Evolutionary conservation across 129 eudicot species (phyloP).

Genomic region (Chrysanthemum makinoi): DNA sequence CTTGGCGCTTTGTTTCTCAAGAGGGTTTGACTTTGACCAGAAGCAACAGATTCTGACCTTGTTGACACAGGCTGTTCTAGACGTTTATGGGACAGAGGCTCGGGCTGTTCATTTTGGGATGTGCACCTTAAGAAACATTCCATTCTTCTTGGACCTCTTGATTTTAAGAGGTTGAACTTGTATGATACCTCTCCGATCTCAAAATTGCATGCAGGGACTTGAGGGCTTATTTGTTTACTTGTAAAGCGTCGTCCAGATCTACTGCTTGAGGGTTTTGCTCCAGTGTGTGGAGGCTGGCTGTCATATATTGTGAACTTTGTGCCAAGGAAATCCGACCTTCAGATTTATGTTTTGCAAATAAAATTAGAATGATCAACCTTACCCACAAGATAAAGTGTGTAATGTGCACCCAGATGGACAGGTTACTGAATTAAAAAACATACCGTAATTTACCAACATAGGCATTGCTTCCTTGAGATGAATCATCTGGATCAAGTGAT

Average conservation of each 20-base stretch:
- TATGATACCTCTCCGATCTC: constrained; percentile 84
- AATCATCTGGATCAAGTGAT: constrained; percentile 82
- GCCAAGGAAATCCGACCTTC: constrained; percentile 95
- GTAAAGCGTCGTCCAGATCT: constrained; percentile 69
- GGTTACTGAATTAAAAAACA: not conserved
- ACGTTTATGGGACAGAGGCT: constrained; percentile 16
- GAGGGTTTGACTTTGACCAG: constrained; percentile 31
- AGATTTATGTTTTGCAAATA: not conserved
- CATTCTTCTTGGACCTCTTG: constrained; percentile 99
- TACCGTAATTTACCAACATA: constrained; percentile 94
- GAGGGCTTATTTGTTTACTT: constrained; percentile 90
- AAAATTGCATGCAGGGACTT: constrained; percentile 81
- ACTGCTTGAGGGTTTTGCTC: constrained; percentile 80
- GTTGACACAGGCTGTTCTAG: constrained; percentile 25
- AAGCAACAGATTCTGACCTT: constrained; percentile 22
- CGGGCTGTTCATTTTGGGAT: too few relatives aligned
- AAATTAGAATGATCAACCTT: too few relatives aligned
- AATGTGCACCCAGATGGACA: too few relatives aligned
- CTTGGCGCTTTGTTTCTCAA: constrained; percentile 91
- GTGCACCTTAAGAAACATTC: constrained; percentile 48
- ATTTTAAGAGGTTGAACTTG: constrained; percentile 87
- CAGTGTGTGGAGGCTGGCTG: constrained; percentile 77
- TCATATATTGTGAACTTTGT: constrained; percentile 85
- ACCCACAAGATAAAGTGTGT: too few relatives aligned
- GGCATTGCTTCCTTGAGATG: constrained; percentile 91